phyloP scores from a whole-genome alignment of 2,329 filamentous ascomycete genomes.

The Dactylellina drechsleri region DNA sequence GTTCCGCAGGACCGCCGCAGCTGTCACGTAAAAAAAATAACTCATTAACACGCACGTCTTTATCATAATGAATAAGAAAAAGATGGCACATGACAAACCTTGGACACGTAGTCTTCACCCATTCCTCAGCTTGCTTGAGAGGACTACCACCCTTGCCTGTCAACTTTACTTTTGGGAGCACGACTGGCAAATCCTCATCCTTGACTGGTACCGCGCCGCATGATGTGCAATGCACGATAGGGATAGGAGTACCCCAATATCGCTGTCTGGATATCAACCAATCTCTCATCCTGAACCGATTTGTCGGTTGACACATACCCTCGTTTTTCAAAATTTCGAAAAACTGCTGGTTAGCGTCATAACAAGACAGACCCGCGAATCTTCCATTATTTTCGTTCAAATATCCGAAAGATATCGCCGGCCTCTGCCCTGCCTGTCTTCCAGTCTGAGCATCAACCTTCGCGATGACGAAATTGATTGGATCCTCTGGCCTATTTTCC shows the following conservation, averaged over 20 bases:
- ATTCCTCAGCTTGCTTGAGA: slow-evolving; percentile 75
- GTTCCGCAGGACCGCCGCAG: slow-evolving; percentile 75
- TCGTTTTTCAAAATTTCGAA: slow-evolving; percentile 52
- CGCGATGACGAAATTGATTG: slow-evolving; percentile 72
- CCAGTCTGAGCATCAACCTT: slow-evolving; percentile 51
- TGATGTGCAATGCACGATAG: slow-evolving; percentile 80
- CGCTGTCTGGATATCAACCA: slow-evolving; percentile 93
- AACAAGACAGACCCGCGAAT: slow-evolving; percentile 73
- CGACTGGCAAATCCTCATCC: slow-evolving; percentile 77
- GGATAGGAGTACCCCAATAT: slow-evolving; percentile 92
- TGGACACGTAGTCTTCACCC: slow-evolving; percentile 80
- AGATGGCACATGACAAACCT: slow-evolving; percentile 60
- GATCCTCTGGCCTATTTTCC: slow-evolving; percentile 70
- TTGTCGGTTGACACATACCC: slow-evolving; percentile 61
- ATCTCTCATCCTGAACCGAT: slow-evolving; percentile 80
- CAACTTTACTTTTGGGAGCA: slow-evolving; percentile 76
- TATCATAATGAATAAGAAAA: not conserved
- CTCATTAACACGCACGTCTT: slow-evolving; percentile 15
- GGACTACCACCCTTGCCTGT: slow-evolving; percentile 79
- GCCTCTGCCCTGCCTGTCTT: slow-evolving; percentile 64
- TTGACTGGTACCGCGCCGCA: slow-evolving; percentile 85
- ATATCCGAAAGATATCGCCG: slow-evolving; percentile 69
- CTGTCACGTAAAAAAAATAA: slow-evolving; percentile 16
- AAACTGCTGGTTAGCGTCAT: slow-evolving; percentile 64
- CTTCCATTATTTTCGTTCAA: slow-evolving; percentile 74